phyloP scores from a whole-genome alignment of 2,329 filamentous ascomycete genomes.

The Ascochyta koolunga region DNA sequence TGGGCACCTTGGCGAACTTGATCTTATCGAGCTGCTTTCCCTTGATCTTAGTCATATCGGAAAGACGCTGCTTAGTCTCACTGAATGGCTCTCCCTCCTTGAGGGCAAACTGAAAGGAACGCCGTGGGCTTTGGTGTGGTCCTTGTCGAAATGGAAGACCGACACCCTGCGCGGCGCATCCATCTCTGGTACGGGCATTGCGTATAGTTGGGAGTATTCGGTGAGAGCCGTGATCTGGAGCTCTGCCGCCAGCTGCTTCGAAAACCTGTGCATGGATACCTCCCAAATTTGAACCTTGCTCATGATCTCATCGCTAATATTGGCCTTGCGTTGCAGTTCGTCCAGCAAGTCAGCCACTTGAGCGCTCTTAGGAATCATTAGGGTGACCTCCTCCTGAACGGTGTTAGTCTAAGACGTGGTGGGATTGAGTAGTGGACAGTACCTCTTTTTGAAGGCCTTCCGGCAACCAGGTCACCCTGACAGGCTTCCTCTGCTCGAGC shows the following conservation, averaged over 20 bases:
- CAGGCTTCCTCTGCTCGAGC: conserved; percentile 86
- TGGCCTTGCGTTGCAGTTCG: conserved; percentile 78
- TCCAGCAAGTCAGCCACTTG: conserved; percentile 78
- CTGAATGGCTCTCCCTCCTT: conserved; percentile 86
- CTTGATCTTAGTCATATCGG: conserved; percentile 90
- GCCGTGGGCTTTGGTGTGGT: conserved; percentile 81
- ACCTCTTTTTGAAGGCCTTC: conserved; percentile 93
- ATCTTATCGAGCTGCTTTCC: conserved; percentile 99
- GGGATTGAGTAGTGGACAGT: conserved; percentile 34
- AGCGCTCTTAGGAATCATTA: conserved; percentile 87
- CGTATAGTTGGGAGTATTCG: conserved; percentile 82
- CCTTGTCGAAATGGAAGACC: conserved; percentile 91
- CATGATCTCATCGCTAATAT: conserved; percentile 76
- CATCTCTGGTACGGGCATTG: conserved; percentile 78
- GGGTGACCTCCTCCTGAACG: conserved; percentile 72
- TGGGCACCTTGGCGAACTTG: conserved; percentile 82
- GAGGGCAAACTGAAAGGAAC: conserved; percentile 89
- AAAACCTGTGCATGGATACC: conserved; percentile 79
- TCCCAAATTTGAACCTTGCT: conserved; percentile 82
- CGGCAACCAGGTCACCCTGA: conserved; percentile 83
- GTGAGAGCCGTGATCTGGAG: conserved; percentile 81
- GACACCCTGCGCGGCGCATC: conserved; percentile 71
- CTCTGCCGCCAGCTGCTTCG: conserved; percentile 74
- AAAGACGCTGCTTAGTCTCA: conserved; percentile 92
- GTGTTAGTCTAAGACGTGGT: conserved; percentile 14